A percentile compares a stretch with the other conserved stretches of the same genome.
Evolutionary conservation across 208 protist species (phyloP).

Genomic region (Trypanosoma melophagium): DNA sequence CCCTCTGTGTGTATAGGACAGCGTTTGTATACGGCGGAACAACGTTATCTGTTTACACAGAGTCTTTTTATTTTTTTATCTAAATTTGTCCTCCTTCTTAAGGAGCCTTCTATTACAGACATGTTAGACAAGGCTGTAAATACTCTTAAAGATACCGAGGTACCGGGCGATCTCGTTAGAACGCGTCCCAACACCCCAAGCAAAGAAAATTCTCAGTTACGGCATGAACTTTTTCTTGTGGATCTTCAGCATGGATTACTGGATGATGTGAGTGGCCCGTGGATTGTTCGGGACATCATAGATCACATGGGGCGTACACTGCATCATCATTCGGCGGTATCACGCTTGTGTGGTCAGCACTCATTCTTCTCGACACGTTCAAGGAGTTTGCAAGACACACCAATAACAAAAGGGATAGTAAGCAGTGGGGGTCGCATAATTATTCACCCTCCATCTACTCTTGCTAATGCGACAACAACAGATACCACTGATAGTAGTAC

Average conservation of each 20-base stretch:
- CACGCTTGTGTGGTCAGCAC: neutral
- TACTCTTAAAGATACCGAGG: neutral
- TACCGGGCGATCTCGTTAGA: neutral
- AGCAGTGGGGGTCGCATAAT: neutral
- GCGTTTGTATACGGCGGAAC: conserved; percentile 31
- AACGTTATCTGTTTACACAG: conserved; percentile 32
- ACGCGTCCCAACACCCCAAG: conserved; percentile 11
- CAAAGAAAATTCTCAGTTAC: neutral
- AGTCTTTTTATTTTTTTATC: conserved; percentile 34
- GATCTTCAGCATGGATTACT: conserved; percentile 39
- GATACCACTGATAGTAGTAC: no score
- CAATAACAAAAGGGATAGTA: neutral
- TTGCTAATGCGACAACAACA: no score
- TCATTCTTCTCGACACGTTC: neutral
- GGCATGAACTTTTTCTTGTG: conserved; percentile 36
- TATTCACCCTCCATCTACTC: no score
- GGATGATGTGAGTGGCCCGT: conserved; percentile 34
- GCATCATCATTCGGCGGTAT: conserved; percentile 30
- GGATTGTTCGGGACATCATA: conserved; percentile 34
- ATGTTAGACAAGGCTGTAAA: neutral
- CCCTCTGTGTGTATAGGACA: conserved; percentile 36
- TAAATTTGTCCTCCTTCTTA: conserved; percentile 31
- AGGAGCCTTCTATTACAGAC: conserved; percentile 14
- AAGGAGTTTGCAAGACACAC: neutral
- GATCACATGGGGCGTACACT: conserved; percentile 31